Base-by-base conservation (phyloP, 768 basidiomycete genomes). In the Paxillus rubicundulus region DNA sequence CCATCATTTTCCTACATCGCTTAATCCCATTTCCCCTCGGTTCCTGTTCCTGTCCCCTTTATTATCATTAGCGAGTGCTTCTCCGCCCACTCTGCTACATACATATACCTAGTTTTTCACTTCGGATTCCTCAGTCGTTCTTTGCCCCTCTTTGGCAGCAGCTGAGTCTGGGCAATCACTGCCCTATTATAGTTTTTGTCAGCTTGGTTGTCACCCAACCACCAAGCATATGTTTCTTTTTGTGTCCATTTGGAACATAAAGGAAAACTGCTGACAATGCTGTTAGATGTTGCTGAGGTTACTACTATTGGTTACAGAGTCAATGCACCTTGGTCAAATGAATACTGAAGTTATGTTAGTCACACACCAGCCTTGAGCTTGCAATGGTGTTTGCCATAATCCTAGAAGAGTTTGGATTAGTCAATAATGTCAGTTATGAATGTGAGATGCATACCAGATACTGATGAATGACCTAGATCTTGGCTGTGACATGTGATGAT, bases 251-350 rank as follows among this genome's bases (percentile, higher is more conserved):
- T 72, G 30, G 66, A 70, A 27, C 27, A 63, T 3, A 43, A 72
- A 0, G 70, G 72, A 0, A 47, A 52, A 4, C 66, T 67, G 0
- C 24, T 72, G 0, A 36, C 47, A 0, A 60, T 74, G 9, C 28
- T 72, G 0, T 58, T 77, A 0, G 74, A 77, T 45, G 43, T 78
- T 2, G 58, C 74, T 7, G 72, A 77, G 53, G n/a, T n/a, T n/a
- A 68, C 76, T 2, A 51, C 70, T 0, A 58, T 10, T 5, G 32
- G 6, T 8, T 32, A 9, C 2, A 7, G 10, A 32, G 10, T 9
- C 10, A n/a, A n/a, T n/a, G n/a, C 10, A 32, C 32, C 6, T 9
- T 32, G 2, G 6, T 2, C 2, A 10, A 32, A 32, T 32, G 32
- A 5, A 4, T 2, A 32, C 32, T 32, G n/a, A n/a, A n/a, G n/a